Percentiles rank a stretch among this genome's conserved stretches.
These are phyloP conservation scores for Citrus sp. DNA, from an alignment of 345 rosid species.

Conservation along the genomic window DNA sequence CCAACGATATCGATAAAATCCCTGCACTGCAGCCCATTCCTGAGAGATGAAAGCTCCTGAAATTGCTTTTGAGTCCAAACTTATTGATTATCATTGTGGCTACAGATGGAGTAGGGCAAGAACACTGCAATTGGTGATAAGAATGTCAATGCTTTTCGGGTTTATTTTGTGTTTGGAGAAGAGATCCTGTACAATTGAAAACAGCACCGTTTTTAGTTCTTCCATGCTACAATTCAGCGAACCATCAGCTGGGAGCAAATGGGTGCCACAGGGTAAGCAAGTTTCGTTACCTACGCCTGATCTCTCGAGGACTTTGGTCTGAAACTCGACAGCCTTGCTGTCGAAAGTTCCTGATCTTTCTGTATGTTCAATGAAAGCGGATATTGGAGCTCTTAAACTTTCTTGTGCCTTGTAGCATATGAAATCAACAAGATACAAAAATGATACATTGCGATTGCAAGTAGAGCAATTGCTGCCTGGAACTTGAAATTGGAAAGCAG, in stretches of 20 bases:
- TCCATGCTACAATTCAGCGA: slow-evolving; percentile 8
- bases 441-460: background rate
- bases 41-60: slow-evolving; percentile 31
- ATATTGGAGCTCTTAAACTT: background rate
- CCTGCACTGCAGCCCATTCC: slow-evolving; percentile 51
- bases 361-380: background rate
- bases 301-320: slow-evolving; percentile 4
- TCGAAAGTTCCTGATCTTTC: background rate
- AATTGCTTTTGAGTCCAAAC: slow-evolving; percentile 29
- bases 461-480: background rate
- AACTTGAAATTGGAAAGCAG: background rate
- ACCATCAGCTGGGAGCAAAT: slow-evolving; percentile 1
- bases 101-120: slow-evolving; percentile 25
- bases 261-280: background rate
- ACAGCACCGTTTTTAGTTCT: slow-evolving; percentile 18
- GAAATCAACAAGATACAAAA: slow-evolving; percentile 7
- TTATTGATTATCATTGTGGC: slow-evolving; percentile 18
- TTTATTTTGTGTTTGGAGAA: slow-evolving; percentile 10
- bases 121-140: slow-evolving; percentile 20
- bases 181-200: slow-evolving; percentile 19
- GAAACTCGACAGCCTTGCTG: background rate
- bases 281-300: slow-evolving; percentile 5
- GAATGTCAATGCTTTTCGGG: slow-evolving; percentile 22
- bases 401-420: background rate
- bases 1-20: slow-evolving; percentile 24